Evolutionary conservation across 2,329 filamentous ascomycete species (phyloP), one percentile per base, ranked within the genome.

Genomic region (Exophiala sideris): DNA sequence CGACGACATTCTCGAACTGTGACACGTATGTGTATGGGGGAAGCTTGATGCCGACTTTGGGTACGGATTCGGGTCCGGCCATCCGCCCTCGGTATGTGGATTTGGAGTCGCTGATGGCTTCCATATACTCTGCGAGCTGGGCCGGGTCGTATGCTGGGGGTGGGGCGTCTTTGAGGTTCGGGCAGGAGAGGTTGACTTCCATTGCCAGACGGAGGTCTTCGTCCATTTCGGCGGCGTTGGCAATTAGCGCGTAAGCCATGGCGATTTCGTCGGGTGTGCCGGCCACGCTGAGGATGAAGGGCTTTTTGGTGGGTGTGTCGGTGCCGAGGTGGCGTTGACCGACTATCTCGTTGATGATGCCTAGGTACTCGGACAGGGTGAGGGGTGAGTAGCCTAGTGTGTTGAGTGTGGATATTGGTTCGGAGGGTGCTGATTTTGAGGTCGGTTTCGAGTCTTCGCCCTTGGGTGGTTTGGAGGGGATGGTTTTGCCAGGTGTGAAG

Each of bases 151-250:
- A 91, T 0, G 88, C 88, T 5, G 88, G 87, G 1, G 88, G 88
- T 0, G 87, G 84, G 44, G 79, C 79, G 14, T 74, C 73, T 0
- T 79, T 76, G 46, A 91, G 91, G 64, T 92, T 91, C 0, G 88
- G 88, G 62, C 88, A 91, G 32, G 82, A 87, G 29, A 91, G 79
- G 66, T 92, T 92, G 64, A 91, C 76, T 69, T 92, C 88, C 75
- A 91, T 81, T 14, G 83, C 84, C 1, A 89, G 72, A 1, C 76
- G 75, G 60, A 83, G 67, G 55, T 64, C 62, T 58, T 1, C 65
- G 61, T n/a, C 77, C 54, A 3, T 74, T 20, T 74, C 77, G 12
- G 61, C 61, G 5, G 60, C 60, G 38, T 65, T 54, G 66, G 65
- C 68, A 55, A 87, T 78, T 11, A 72, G 69, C 0, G 60, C 57